Base-by-base conservation (phyloP, 805 yeast genomes). In the Metschnikowia reukaufii region DNA sequence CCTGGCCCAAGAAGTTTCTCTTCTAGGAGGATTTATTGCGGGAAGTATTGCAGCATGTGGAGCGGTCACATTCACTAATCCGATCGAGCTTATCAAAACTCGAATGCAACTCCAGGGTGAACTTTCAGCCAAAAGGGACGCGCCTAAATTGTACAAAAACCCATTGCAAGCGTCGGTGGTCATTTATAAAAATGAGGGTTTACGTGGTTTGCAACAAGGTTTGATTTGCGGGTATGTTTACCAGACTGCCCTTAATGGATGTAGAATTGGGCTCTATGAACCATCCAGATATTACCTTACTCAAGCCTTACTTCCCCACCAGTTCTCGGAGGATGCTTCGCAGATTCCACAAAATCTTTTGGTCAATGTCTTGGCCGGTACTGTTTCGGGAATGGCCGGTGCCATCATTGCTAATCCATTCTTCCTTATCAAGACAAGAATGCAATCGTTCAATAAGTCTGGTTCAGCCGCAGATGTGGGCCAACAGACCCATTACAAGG, bases 81-180 rank as follows among this genome's bases (percentile, higher is more conserved):
- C 99, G 5, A 85, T 94, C 52, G 99, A 94, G 67, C 74, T 94
- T 51, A 89, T 92, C 57, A 94, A 94, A 70, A 94, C 96, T 7
- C 75, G 98, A 70, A 87, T 92, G 96, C 99, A 94, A 66, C 73
- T 94, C 39, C 97, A 94, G 67, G 99, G 99, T 50, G 98, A 94
- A 68, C 74, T 92, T 42, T 71, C 80, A 10, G 74, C 84, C 12
- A 68, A 76, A 8, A 64, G 74, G 27, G 70, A 76, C 34, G 76
- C 74, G 19, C 75, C 83, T 0, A 72, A 61, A 45, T 56, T 77
- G 18, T 94, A 92, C 67, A 85, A 77, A 56, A 92, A 94, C 58
- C 91, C 96, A 9, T 56, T 87, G 30, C 98, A 94, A 68, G 96
- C 96, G 1, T 70, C 91, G 54, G 76, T 64, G 0, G 77, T 83